Evolutionary conservation across 139 green algal genomes (phyloP).

Genomic region (Micromonas pusilla): DNA sequence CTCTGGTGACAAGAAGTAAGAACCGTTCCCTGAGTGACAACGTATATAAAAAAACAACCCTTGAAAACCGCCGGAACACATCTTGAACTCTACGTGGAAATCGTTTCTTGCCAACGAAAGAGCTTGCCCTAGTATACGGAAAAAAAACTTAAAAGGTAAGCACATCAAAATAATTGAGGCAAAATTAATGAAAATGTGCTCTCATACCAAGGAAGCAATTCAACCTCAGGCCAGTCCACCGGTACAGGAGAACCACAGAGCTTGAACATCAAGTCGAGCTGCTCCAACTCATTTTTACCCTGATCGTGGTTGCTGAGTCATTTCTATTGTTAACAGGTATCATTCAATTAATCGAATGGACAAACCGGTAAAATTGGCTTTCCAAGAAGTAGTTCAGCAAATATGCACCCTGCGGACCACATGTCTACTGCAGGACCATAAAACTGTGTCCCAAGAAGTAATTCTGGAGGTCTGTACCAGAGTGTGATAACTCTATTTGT

Average conservation of each 20-base stretch:
- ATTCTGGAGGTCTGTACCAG: slow-evolving; percentile 96
- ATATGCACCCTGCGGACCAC: slow-evolving; percentile 98
- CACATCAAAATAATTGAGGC: background rate
- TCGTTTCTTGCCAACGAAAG: too few species aligned
- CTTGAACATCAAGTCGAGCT: slow-evolving; percentile 80
- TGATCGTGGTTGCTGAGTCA: background rate
- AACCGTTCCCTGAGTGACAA: background rate
- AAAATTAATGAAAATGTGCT: background rate
- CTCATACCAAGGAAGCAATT: slow-evolving; percentile 2
- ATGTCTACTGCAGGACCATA: slow-evolving; percentile 94
- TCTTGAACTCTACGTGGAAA: background rate
- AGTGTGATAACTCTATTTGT: slow-evolving; percentile 98
- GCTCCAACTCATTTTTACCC: slow-evolving; percentile 75
- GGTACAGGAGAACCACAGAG: slow-evolving; percentile 56
- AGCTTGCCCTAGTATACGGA: background rate
- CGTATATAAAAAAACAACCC: background rate
- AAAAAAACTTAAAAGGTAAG: background rate
- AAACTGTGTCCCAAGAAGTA: slow-evolving; percentile 76
- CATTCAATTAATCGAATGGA: background rate
- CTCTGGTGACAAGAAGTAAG: background rate
- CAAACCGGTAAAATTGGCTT: slow-evolving; percentile 58
- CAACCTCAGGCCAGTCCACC: slow-evolving; percentile 15
- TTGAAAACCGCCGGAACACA: background rate
- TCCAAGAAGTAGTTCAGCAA: slow-evolving; percentile 84
- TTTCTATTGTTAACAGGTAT: slow-evolving; percentile 10